Base-by-base conservation (phyloP, 2,329 filamentous ascomycete genomes). In the Alternaria dauci region DNA sequence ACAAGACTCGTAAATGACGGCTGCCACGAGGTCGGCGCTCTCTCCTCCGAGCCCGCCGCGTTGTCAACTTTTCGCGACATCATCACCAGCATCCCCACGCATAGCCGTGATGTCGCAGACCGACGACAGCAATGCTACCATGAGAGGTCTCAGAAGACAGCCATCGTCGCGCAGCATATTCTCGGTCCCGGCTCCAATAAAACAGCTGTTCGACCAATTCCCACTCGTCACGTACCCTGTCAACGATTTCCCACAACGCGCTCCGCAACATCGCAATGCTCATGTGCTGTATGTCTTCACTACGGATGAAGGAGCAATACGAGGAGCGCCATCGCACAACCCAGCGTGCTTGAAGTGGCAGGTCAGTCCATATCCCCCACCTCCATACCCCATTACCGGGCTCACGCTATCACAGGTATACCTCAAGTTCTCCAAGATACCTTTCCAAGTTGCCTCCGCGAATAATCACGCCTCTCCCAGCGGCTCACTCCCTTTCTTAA, bases 331-430 rank as follows among this genome's bases (percentile, higher is more conserved):
- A 26, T 96, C 92, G 66, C 96, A 91, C 81, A 98, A 98, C 76
- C 95, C 95, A 11, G 88, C 89, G 59, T 99, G 95, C 82, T 83
- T 98, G 73, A 97, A 94, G 83, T 98, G 93, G 93, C 95, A 98
- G 91, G 93, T 94, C 71, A 68, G 87, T 42, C 16, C 16, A 18
- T 52, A 28, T 25, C 50, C 14, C 32, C 32, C 46, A 18, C 9
- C 14, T 3, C 25, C 18, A 46, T 28, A 34, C 39, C 52, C 51
- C 53, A 36, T 42, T 32, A 51, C 53, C 48, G 26, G 58, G 54
- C 61, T 65, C 41, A 68, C 44, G 55, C 18, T 52, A 39, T 60
- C 54, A n/a, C 62, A 96, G 93, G 89, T 93, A 30, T 95, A 93
- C 78, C 85, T 99, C 63, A 91, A 88, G 71, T 92, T 97, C 71